Base-by-base conservation (phyloP, 163 green algal genomes). In the Scenedesmus sp. region DNA sequence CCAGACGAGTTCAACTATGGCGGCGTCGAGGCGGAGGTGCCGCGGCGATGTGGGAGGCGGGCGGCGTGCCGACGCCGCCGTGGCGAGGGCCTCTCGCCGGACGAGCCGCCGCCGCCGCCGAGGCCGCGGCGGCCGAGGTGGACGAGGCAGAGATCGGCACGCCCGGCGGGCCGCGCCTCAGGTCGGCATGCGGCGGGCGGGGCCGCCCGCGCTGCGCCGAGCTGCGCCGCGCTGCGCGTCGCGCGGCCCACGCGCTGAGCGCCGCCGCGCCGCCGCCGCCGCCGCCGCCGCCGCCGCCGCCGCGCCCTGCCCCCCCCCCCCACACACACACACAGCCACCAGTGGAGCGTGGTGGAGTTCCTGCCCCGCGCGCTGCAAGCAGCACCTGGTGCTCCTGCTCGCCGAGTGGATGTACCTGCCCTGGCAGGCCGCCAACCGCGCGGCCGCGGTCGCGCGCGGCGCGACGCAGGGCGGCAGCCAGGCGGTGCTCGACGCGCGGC, bases 361-460 rank as follows among this genome's bases (percentile, higher is more conserved):
- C 86, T 98, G 79, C 95, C 95, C 4, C 60, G 82, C 0, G 85
- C 84, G 13, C 67, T 96, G 57, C 90, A 95, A n/a, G 57, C 83
- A 93, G 60, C 78, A 89, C 67, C 93, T 97, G 74, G 67, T 90
- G 44, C 62, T 91, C 1, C 67, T 92, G n/a, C 84, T 95, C 22
- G 90, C 81, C 6, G 94, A 98, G 85, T 98, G 95, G 82, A 80
- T 98, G 53, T 93, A 92, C 86, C 80, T 92, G 64, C 94, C 94
- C 1, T 98, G 93, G 93, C 87, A 87, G 60, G 78, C 92, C 39
- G 88, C 79, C 63, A 57, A 15, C 71, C 81, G 67, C 71, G 87
- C 51, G 75, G 83, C 72, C 76, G 78, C n/a, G 64, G 72, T 58
- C 63, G 66, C 48, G 42, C 14, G 14, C 34, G 80, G 70, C 39